A percentile compares a stretch with the other conserved stretches of the same genome.
Evolutionary conservation across 2,329 filamentous ascomycete species (phyloP).

Genomic region (Venturia carpophila): DNA sequence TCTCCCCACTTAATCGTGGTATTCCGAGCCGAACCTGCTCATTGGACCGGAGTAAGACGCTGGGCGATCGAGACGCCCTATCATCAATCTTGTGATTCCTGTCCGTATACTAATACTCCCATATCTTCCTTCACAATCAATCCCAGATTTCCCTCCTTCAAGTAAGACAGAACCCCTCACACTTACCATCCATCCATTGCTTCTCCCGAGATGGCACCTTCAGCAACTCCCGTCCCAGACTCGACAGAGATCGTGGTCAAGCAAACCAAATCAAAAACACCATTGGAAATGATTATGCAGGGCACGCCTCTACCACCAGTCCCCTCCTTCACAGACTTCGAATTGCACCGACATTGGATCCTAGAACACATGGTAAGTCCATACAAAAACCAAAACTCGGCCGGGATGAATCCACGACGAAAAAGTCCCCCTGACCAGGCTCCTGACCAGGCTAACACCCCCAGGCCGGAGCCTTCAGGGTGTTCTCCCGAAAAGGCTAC

Average conservation of each 20-base stretch:
- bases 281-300: slow-evolving; percentile 39
- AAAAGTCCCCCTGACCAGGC: not conserved
- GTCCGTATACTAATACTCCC: not conserved
- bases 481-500: slow-evolving; percentile 58
- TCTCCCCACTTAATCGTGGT: not conserved
- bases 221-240: not conserved
- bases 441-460: not conserved
- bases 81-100: not conserved
- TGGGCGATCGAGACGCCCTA: not conserved
- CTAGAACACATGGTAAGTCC: slow-evolving; percentile 49
- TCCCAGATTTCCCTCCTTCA: not conserved
- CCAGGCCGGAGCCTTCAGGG: slow-evolving; percentile 53
- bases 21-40: not conserved
- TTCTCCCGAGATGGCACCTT: slow-evolving; percentile 2
- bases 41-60: not conserved
- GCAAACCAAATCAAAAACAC: slow-evolving; percentile 23
- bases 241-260: slow-evolving; percentile 11
- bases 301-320: slow-evolving; percentile 45
- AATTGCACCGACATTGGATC: slow-evolving; percentile 55
- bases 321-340: slow-evolving; percentile 46
- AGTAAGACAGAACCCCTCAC: not conserved
- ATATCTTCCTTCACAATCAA: too few relatives aligned
- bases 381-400: not conserved
- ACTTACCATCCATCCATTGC: not conserved
- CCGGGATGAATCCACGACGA: not conserved